These are phyloP conservation scores for Fusarium incarnatum DNA, from an alignment of 2,329 filamentous ascomycete species.

Conservation along the genomic window DNA sequence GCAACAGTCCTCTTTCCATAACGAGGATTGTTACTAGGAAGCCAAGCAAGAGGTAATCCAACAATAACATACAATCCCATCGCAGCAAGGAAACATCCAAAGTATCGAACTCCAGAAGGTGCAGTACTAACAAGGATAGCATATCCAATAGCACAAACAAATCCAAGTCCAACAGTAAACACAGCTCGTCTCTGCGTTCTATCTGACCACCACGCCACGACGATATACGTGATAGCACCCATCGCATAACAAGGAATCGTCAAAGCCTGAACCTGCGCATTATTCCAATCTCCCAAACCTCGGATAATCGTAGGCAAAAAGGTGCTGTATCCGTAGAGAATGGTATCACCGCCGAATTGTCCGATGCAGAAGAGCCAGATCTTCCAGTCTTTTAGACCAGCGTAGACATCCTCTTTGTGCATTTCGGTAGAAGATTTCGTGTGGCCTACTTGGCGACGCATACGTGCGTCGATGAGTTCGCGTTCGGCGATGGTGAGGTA, in stretches of 20 bases:
- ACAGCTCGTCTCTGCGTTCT: constrained; percentile 66
- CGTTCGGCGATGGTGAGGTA: constrained; percentile 66
- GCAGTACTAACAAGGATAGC: constrained; percentile 67
- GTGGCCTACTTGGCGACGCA: constrained; percentile 47
- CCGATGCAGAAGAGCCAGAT: constrained; percentile 70
- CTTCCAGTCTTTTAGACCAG: constrained; percentile 69
- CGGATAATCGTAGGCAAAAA: constrained; percentile 76
- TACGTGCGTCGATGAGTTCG: constrained; percentile 50
- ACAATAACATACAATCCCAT: constrained; percentile 67
- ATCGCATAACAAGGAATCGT: constrained; percentile 75
- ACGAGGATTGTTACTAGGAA: constrained; percentile 69
- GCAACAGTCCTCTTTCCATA: constrained; percentile 74
- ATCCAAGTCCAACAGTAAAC: constrained; percentile 63
- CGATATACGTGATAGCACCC: constrained; percentile 70
- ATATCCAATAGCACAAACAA: constrained; percentile 66
- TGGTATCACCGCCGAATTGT: constrained; percentile 71
- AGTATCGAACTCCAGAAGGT: constrained; percentile 68
- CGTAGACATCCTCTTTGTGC: constrained; percentile 66
- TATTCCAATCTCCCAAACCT: constrained; percentile 62
- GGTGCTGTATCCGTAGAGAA: constrained; percentile 72
- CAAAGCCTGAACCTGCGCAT: constrained; percentile 66
- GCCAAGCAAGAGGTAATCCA: constrained; percentile 53
- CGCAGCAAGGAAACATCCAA: constrained; percentile 71
- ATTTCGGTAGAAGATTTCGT: constrained; percentile 47
- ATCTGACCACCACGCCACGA: constrained; percentile 69